A percentile compares a stretch with the other conserved stretches of the same genome.
These are phyloP conservation scores for Trichoderma reesei DNA, from an alignment of 495 filamentous ascomycete species.

Conservation along the genomic window DNA sequence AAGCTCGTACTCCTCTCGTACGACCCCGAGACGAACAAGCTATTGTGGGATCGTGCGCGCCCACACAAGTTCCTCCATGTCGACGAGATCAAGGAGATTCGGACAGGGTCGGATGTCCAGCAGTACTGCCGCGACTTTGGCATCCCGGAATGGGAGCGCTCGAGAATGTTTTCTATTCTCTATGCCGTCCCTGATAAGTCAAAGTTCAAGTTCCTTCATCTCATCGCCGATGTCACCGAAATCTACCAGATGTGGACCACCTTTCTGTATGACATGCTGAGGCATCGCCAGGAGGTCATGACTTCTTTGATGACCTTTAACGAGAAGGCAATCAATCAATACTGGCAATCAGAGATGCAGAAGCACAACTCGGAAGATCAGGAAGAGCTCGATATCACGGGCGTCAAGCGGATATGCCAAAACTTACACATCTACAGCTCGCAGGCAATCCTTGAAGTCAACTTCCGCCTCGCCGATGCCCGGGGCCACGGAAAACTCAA, in stretches of 20 bases:
- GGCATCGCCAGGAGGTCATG: slow-evolving; percentile 81
- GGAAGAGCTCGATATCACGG: slow-evolving; percentile 62
- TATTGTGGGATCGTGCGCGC: slow-evolving; percentile 75
- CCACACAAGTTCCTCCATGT: slow-evolving; percentile 79
- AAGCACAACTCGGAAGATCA: slow-evolving; percentile 52
- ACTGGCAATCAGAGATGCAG: slow-evolving; percentile 83
- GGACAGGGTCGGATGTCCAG: slow-evolving; percentile 71
- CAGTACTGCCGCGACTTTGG: slow-evolving; percentile 83
- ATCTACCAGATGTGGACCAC: slow-evolving; percentile 70
- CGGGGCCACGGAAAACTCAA: slow-evolving; percentile 51
- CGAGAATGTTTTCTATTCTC: slow-evolving; percentile 79
- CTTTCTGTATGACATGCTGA: slow-evolving; percentile 67
- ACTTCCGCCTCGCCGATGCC: slow-evolving; percentile 66
- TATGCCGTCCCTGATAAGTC: slow-evolving; percentile 64
- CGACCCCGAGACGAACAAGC: slow-evolving; percentile 70
- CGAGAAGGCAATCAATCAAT: slow-evolving; percentile 66
- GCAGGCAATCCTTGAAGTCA: slow-evolving; percentile 57
- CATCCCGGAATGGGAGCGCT: slow-evolving; percentile 49
- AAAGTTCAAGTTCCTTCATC: slow-evolving; percentile 65
- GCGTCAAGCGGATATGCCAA: slow-evolving; percentile 73
- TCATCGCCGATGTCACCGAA: slow-evolving; percentile 63
- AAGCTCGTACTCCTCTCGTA: slow-evolving; percentile 68
- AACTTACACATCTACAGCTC: slow-evolving; percentile 84
- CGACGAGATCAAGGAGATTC: slow-evolving; percentile 87
- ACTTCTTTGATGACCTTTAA: slow-evolving; percentile 69